phyloP scores from a whole-genome alignment of 495 filamentous ascomycete genomes.

The Daldinia caldariorum region DNA sequence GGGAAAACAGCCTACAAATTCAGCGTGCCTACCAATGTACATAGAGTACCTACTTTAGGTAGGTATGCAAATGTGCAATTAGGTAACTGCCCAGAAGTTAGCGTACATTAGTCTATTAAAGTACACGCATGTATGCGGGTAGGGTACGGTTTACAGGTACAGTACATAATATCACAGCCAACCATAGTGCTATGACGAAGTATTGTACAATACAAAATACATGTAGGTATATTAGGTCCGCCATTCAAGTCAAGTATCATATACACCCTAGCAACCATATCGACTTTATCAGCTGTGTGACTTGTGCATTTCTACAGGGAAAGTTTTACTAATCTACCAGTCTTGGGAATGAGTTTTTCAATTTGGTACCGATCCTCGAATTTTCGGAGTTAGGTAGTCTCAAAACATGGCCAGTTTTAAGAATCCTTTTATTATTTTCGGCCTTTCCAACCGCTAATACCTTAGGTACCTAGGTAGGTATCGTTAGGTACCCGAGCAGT shows the following conservation, averaged over 20 bases:
- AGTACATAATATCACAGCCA: conserved; percentile 3
- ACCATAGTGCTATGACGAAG: background rate
- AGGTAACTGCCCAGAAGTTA: background rate
- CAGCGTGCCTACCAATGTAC: too few species aligned
- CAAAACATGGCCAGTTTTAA: background rate
- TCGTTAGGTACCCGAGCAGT: conserved; percentile 8
- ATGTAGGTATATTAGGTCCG: too few species aligned
- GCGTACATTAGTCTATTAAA: background rate
- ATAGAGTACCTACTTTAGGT: background rate
- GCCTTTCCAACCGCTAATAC: conserved; percentile 6
- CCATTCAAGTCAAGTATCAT: conserved; percentile 2
- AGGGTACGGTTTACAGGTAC: conserved; percentile 2
- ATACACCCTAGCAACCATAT: conserved; percentile 1
- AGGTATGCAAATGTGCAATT: conserved; percentile 1
- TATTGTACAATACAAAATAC: background rate
- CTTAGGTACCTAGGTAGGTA: too few species aligned
- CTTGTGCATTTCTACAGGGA: background rate
- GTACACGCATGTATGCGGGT: conserved; percentile 4
- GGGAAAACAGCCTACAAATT: conserved; percentile 14
- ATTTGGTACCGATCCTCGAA: background rate
- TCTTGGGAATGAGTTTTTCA: background rate
- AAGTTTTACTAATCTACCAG: background rate
- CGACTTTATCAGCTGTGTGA: background rate
- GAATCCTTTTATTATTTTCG: background rate
- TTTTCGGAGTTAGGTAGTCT: background rate